Percentiles rank a stretch among this genome's conserved stretches.
phyloP scores from a whole-genome alignment of 2,329 filamentous ascomycete genomes.

The Sporothrix protearum region DNA sequence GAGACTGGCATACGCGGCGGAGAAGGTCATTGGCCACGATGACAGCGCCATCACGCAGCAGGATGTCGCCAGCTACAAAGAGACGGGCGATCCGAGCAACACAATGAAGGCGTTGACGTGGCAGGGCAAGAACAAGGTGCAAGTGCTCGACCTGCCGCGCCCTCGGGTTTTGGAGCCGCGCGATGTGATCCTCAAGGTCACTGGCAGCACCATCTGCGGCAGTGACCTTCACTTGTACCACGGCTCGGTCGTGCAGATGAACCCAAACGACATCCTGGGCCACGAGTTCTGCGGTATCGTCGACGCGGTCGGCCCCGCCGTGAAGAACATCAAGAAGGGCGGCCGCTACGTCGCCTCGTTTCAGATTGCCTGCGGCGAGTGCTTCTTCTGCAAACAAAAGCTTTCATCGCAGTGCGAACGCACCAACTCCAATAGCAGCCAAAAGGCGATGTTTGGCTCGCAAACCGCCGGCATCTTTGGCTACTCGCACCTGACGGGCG shows the following conservation, averaged over 20 bases:
- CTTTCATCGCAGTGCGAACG: conserved; percentile 74
- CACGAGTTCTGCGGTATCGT: conserved; percentile 59
- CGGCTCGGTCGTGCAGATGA: conserved; percentile 54
- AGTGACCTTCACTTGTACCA: conserved; percentile 58
- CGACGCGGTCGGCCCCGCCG: conserved; percentile 52
- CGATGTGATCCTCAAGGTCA: conserved; percentile 80
- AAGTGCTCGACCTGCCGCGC: conserved; percentile 66
- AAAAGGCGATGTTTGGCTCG: conserved; percentile 74
- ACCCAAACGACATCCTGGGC: conserved; percentile 64
- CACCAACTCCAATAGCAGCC: conserved; percentile 70
- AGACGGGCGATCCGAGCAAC: conserved; percentile 46
- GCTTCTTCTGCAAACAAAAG: conserved; percentile 76
- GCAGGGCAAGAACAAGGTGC: conserved; percentile 76
- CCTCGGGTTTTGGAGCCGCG: conserved; percentile 68
- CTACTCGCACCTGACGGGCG: conserved; percentile 76
- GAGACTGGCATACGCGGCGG: conserved; percentile 2
- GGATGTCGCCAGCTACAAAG: conserved; percentile 62
- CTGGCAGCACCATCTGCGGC: conserved; percentile 56
- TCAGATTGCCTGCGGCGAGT: conserved; percentile 72
- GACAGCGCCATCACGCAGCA: conserved; percentile 51
- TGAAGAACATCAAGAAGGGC: conserved; percentile 54
- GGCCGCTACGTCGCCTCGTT: conserved; percentile 79
- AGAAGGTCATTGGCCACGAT: conserved; percentile 11
- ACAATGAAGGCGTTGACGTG: conserved; percentile 79
- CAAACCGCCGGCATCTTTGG: conserved; percentile 71